Conservation (phyloP, 2,329 filamentous ascomycete genomes). For the Penicillium rolfsii region DNA sequence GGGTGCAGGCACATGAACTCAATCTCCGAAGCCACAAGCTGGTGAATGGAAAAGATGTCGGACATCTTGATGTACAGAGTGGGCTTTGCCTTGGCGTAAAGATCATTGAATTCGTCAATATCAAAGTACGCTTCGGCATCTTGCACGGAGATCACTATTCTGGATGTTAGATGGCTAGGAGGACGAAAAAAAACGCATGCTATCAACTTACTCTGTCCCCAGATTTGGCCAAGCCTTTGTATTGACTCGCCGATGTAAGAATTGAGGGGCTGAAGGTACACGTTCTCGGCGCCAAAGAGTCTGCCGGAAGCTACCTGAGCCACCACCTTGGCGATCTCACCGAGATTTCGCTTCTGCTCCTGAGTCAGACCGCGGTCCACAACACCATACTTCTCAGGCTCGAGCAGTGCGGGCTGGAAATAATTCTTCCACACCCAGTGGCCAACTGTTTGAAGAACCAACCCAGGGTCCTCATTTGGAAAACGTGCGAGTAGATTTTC, state of each 20-base stretch:
- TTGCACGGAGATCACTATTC: constrained; percentile 73
- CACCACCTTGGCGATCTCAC: constrained; percentile 88
- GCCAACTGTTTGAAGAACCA: constrained; percentile 79
- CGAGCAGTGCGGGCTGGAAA: constrained; percentile 82
- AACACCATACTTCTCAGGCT: constrained; percentile 90
- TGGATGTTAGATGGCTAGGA: constrained; percentile 37
- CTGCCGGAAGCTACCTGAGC: constrained; percentile 86
- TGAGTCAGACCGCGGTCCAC: constrained; percentile 87
- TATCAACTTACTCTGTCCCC: constrained; percentile 60
- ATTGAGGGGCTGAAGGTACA: constrained; percentile 94
- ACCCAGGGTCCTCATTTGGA: constrained; percentile 74
- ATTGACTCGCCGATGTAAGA: constrained; percentile 86
- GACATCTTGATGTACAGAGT: constrained; percentile 99
- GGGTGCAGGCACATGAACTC: constrained; percentile 74
- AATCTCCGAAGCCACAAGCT: constrained; percentile 79
- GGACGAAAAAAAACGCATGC: neutral
- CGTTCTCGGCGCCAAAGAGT: constrained; percentile 89
- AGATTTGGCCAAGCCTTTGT: constrained; percentile 74
- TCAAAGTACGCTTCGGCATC: constrained; percentile 92
- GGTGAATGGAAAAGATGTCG: constrained; percentile 96
- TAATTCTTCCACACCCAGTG: constrained; percentile 96
- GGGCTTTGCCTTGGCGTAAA: constrained; percentile 94
- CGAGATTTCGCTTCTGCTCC: constrained; percentile 88
- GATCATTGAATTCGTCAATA: constrained; percentile 97
- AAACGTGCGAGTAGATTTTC: constrained; percentile 77